These are phyloP conservation scores for Telfairia occidentalis DNA, from an alignment of 331 rosid species.

Conservation along the genomic window DNA sequence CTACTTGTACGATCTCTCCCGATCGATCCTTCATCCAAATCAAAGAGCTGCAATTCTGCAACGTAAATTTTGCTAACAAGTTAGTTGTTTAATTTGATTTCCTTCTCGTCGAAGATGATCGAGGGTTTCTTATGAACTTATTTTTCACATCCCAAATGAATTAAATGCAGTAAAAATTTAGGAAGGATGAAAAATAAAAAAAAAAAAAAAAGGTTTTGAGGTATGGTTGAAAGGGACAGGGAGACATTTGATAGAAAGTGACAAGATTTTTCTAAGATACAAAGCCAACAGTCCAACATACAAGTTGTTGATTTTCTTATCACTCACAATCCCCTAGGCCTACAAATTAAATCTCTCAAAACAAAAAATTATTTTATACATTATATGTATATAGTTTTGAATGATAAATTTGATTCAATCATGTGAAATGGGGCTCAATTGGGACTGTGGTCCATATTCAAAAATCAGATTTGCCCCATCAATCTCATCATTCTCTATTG, in stretches of 20 bases:
- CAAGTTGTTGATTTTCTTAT: slow-evolving; percentile 2
- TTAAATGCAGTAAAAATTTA: not conserved
- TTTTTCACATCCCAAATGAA: not conserved
- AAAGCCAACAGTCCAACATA: not conserved
- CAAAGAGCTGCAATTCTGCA: not conserved
- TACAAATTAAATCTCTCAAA: not conserved
- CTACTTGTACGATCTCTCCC: not conserved
- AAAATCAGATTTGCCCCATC: slow-evolving; percentile 5
- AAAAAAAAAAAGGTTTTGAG: too few relatives aligned
- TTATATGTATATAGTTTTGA: not conserved
- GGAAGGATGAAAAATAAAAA: too few relatives aligned
- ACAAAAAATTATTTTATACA: not conserved
- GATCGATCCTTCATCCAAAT: not conserved
- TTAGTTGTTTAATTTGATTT: not conserved
- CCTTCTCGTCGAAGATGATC: not conserved
- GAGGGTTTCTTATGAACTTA: too few relatives aligned
- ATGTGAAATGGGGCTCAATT: slow-evolving; percentile 4
- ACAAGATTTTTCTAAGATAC: not conserved
- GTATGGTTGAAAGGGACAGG: not conserved
- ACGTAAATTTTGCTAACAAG: not conserved
- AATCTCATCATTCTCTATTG: not conserved
- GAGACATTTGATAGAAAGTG: not conserved
- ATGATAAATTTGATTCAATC: not conserved
- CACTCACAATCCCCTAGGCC: not conserved
- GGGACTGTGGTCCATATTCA: not conserved